A percentile compares a stretch with the other conserved stretches of the same genome.
Evolutionary conservation across 2,329 filamentous ascomycete species (phyloP).

Genomic region (Bipolaris cookei): DNA sequence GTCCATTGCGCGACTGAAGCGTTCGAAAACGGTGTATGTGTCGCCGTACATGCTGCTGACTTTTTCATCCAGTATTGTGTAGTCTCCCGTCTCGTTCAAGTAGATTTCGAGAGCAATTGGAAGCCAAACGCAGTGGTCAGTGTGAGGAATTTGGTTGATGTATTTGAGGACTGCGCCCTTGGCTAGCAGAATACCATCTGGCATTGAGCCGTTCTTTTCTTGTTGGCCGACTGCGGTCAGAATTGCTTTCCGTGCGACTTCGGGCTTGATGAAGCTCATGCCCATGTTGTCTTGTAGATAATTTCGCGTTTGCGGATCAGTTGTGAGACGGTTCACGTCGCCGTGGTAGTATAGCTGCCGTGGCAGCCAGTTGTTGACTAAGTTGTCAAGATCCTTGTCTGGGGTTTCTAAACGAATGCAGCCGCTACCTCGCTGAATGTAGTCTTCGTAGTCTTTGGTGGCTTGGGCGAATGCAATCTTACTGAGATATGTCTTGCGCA

Average conservation of each 20-base stretch:
- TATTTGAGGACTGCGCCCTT: constrained; percentile 65
- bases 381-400: constrained; percentile 62
- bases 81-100: constrained; percentile 63
- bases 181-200: constrained; percentile 62
- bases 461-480: constrained; percentile 57
- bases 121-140: constrained; percentile 66
- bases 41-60: constrained; percentile 55
- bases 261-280: constrained; percentile 63
- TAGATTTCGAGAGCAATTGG: constrained; percentile 63
- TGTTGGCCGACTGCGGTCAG: constrained; percentile 61
- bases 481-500: constrained; percentile 59
- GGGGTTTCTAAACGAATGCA: constrained; percentile 62
- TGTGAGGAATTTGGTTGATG: constrained; percentile 67
- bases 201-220: constrained; percentile 63
- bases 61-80: constrained; percentile 55
- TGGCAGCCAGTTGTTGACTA: constrained; percentile 66
- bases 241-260: constrained; percentile 58
- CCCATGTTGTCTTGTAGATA: constrained; percentile 68
- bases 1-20: constrained; percentile 64
- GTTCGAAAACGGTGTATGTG: constrained; percentile 60
- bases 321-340: constrained; percentile 64
- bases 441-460: constrained; percentile 57
- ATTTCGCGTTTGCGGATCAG: constrained; percentile 65
- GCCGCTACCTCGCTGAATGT: constrained; percentile 59
- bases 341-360: constrained; percentile 66